Percentiles rank a stretch among this genome's conserved stretches.
These are phyloP conservation scores for Ilex aquifolium DNA, from an alignment of 257 asterid genomes.

Conservation along the genomic window DNA sequence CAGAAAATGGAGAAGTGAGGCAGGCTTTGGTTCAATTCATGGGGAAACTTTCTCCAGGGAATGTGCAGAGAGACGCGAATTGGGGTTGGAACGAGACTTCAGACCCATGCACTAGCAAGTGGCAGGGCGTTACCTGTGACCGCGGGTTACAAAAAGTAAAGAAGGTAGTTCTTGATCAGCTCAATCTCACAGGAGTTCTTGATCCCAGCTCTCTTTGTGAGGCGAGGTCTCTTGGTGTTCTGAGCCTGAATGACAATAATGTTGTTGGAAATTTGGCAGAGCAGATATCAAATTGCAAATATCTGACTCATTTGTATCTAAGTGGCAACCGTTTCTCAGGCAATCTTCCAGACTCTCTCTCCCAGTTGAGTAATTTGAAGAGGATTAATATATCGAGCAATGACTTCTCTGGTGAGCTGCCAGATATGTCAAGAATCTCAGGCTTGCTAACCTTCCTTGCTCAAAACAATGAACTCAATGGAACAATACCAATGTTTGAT, in stretches of 20 bases:
- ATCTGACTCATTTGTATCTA: slow-evolving; percentile 51
- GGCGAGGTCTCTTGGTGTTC: slow-evolving; percentile 31
- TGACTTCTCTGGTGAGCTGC: slow-evolving; percentile 56
- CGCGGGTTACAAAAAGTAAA: slow-evolving; percentile 21
- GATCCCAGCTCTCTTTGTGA: slow-evolving; percentile 47
- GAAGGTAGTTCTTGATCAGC: slow-evolving; percentile 41
- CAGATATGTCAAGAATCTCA: slow-evolving; percentile 48
- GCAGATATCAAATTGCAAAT: slow-evolving; percentile 44
- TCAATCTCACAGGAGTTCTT: slow-evolving; percentile 42
- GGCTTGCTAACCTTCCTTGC: slow-evolving; percentile 58
- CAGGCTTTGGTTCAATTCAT: slow-evolving; percentile 47
- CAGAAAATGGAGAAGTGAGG: slow-evolving; percentile 44
- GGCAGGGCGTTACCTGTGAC: slow-evolving; percentile 59
- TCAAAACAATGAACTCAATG: slow-evolving; percentile 44
- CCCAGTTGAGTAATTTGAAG: slow-evolving; percentile 43
- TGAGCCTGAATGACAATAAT: slow-evolving; percentile 49
- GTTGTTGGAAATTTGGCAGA: slow-evolving; percentile 38
- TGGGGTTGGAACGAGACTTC: slow-evolving; percentile 64
- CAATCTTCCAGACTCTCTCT: slow-evolving; percentile 40
- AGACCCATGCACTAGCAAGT: slow-evolving; percentile 53
- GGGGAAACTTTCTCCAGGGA: slow-evolving; percentile 34
- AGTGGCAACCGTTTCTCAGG: slow-evolving; percentile 44
- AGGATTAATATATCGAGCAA: slow-evolving; percentile 42
- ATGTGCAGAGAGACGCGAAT: slow-evolving; percentile 17
- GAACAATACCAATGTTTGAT: slow-evolving; percentile 41